Percentiles rank a stretch among this genome's conserved stretches.
These are phyloP conservation scores for Amaranthus hypochondriacus DNA, from an alignment of 148 eudicot genomes.

Conservation along the genomic window DNA sequence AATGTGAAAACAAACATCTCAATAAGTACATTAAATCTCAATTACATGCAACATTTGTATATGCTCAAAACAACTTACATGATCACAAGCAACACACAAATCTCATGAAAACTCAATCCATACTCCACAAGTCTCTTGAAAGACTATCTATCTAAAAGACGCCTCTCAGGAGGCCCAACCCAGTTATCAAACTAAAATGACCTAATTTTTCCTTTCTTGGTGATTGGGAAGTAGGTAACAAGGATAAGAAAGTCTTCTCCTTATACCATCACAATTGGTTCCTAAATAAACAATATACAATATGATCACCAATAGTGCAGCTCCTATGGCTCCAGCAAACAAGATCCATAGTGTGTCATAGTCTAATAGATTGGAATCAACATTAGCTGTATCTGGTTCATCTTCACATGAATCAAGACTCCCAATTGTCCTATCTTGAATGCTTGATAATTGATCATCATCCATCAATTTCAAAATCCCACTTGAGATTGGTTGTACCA, in stretches of 20 bases:
- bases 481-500: constrained; percentile 7
- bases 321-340: constrained; percentile 3
- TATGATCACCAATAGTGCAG: not conserved
- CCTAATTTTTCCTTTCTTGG: not conserved
- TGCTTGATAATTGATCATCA: constrained; percentile 12
- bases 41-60: no score
- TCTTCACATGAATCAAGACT: constrained; percentile 9
- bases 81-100: no score
- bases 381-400: not conserved
- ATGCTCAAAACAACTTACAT: no score
- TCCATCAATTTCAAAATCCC: constrained; percentile 12
- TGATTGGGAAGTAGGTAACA: not conserved
- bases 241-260: not conserved
- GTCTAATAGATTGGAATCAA: not conserved
- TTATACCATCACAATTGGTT: not conserved
- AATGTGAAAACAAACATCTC: no score
- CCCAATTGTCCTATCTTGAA: constrained; percentile 21
- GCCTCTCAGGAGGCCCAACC: no score
- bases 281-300: not conserved
- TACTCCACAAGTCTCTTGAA: no score
- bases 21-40: no score
- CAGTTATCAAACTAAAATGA: no score
- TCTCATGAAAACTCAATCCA: no score
- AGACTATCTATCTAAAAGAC: no score
- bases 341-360: not conserved